Conservation (phyloP, 306 rosid species). For the Cucurbita maxima region DNA sequence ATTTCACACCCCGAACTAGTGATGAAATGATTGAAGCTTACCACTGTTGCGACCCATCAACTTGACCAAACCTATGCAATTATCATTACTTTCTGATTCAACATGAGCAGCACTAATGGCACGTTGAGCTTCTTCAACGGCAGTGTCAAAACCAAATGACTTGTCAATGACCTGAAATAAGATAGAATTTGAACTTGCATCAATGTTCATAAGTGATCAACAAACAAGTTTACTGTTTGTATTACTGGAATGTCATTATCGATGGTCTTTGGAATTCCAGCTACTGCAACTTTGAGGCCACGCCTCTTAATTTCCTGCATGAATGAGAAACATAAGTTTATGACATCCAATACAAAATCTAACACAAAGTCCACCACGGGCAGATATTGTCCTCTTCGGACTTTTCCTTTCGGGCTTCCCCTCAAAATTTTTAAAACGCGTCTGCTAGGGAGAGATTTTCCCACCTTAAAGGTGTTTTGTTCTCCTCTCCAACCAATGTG, state of each 20-base stretch:
- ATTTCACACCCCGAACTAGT: neutral
- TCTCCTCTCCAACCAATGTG: too few relatives aligned
- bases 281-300: constrained; percentile 41
- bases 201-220: neutral
- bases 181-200: neutral
- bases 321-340: neutral
- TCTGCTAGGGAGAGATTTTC: too few relatives aligned
- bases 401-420: too few relatives aligned
- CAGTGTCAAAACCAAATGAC: constrained; percentile 49
- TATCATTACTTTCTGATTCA: constrained; percentile 56
- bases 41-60: constrained; percentile 71
- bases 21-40: constrained; percentile 13
- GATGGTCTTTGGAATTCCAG: constrained; percentile 47
- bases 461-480: too few relatives aligned
- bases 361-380: too few relatives aligned
- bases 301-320: constrained; percentile 39
- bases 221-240: neutral
- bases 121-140: constrained; percentile 53
- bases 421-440: too few relatives aligned
- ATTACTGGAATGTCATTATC: constrained; percentile 43
- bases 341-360: neutral
- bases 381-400: too few relatives aligned
- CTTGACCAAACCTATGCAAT: constrained; percentile 58
- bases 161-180: constrained; percentile 36
- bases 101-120: constrained; percentile 59